A percentile compares a stretch with the other conserved stretches of the same genome.
These are phyloP conservation scores for Boletales sp. DNA, from an alignment of 768 basidiomycete genomes.

Conservation along the genomic window DNA sequence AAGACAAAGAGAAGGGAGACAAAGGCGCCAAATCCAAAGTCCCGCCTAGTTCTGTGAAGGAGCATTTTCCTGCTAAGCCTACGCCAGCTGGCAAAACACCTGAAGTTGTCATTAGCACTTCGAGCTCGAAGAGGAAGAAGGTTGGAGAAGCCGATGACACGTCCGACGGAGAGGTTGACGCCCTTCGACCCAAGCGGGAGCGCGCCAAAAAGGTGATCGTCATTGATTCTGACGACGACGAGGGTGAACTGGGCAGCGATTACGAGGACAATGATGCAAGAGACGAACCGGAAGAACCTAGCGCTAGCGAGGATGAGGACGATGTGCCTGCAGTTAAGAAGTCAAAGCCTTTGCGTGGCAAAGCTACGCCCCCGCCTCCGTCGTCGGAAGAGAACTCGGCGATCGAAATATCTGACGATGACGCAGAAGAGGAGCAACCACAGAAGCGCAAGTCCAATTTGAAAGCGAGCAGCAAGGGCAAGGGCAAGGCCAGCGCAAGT, in stretches of 20 bases:
- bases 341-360: slow-evolving; percentile 18
- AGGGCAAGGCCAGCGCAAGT: slow-evolving; percentile 21
- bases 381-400: slow-evolving; percentile 30
- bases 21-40: slow-evolving; percentile 9
- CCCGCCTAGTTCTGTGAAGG: slow-evolving; percentile 12
- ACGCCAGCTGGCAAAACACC: slow-evolving; percentile 41
- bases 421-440: slow-evolving; percentile 27
- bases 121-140: slow-evolving; percentile 16
- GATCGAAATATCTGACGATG: slow-evolving; percentile 23
- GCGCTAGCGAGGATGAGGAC: slow-evolving; percentile 23
- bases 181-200: slow-evolving; percentile 31
- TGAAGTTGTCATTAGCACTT: slow-evolving; percentile 57
- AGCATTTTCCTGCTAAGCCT: slow-evolving; percentile 25
- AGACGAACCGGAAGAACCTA: slow-evolving; percentile 41
- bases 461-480: slow-evolving; percentile 18
- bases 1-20: slow-evolving; percentile 15
- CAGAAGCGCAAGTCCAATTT: slow-evolving; percentile 27
- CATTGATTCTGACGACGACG: slow-evolving; percentile 53
- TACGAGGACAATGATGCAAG: slow-evolving; percentile 27
- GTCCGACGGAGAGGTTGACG: slow-evolving; percentile 34
- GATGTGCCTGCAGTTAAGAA: slow-evolving; percentile 21
- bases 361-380: slow-evolving; percentile 27
- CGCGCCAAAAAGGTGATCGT: slow-evolving; percentile 37
- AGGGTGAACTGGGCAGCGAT: slow-evolving; percentile 24
- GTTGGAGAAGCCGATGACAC: slow-evolving; percentile 15